Base-by-base conservation (phyloP, 1,139 yeast genomes). In the Blastobotrys arbuscula region DNA sequence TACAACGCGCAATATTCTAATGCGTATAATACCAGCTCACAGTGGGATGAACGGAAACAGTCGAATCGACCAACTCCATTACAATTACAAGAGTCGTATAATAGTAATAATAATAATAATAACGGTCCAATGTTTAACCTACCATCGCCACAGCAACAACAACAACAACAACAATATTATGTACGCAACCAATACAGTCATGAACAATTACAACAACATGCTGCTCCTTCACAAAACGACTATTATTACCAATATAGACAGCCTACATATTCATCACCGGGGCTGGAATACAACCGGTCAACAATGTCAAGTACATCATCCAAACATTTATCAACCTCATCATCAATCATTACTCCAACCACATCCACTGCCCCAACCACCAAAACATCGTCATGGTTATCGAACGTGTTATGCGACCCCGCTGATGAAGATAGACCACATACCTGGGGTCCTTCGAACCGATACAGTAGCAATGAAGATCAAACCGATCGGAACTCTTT, bases 381-480 rank as follows among this genome's bases (percentile, higher is more conserved):
- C 21, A 55, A 55, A 19, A 59, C 65, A 6, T 56, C 53, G 37
- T 55, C 64, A 19, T 62, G 66, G 66, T 58, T 62, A 20, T 61
- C 65, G 12, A 53, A 56, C 38, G 63, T 60, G 28, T 49, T 60
- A 44, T 60, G 63, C 45, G 58, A 57, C 12, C 44, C 34, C 23
- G 50, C 55, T 2, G 61, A 53, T 33, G 65, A 62, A 35, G 63
- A 61, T 34, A 51, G 67, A 12, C 66, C 66, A 1, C 61, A 59
- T 44, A 62, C 67, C 5, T 63, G 67, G 67, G 66, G 67, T 8
- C 66, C 66, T 1, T 51, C 51, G 33, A 57, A 59, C 44, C 50
- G 62, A 18, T 54, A 52, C 40, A 58, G 61, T 19, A 51, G 60
- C 28, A 61, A 57, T 36, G 63, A 60, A 19, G 58, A 53, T 20